Base-by-base conservation (phyloP, 306 rosid species). In the Gynostemma pentaphyllum region DNA sequence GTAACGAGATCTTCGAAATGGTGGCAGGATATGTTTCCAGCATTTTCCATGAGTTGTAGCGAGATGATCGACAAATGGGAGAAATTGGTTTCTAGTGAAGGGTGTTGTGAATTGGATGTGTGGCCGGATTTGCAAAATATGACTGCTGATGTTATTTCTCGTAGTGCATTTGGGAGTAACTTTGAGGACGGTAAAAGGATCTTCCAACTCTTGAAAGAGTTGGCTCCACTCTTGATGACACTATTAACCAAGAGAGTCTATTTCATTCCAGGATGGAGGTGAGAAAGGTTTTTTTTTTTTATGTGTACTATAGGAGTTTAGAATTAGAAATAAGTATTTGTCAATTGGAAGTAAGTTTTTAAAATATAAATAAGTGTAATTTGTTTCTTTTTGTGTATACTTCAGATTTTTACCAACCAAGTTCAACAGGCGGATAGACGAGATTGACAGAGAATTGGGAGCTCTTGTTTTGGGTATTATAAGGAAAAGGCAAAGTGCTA, bases 191-290 rank as follows among this genome's bases (percentile, higher is more conserved):
- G n/a, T n/a, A n/a, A n/a, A n/a, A n/a, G n/a, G 22, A 66, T 73
- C 28, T 76, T 80, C 29, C 28, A 55, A 27, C 76, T 80, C 16
- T 65, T 30, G 6, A 51, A 9, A 55, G 77, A 80, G 55, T 77
- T 49, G 29, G 52, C 37, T 7, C 7, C 37, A 32, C 37, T 32
- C 37, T 2, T 8, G 15, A 16, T 53, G 39, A 8, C n/a, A 7
- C 10, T 14, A 0, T 24, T 22, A 68, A 0, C 54, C 7, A 0
- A 30, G 2, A 63, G 19, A 11, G 8, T 28, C 24, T 68, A 70
- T 37, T 74, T 70, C 55, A 52, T 76, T 42, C 79, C 77, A 2
- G 73, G 79, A 39, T 76, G 77, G 82, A 56, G 77, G 85, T 80
- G 39, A 56, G 23, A 37, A 48, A 48, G 2, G 4, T 42, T 42